Base-by-base conservation (phyloP, 495 filamentous ascomycete genomes). In the Diplogelasinospora grovesii region DNA sequence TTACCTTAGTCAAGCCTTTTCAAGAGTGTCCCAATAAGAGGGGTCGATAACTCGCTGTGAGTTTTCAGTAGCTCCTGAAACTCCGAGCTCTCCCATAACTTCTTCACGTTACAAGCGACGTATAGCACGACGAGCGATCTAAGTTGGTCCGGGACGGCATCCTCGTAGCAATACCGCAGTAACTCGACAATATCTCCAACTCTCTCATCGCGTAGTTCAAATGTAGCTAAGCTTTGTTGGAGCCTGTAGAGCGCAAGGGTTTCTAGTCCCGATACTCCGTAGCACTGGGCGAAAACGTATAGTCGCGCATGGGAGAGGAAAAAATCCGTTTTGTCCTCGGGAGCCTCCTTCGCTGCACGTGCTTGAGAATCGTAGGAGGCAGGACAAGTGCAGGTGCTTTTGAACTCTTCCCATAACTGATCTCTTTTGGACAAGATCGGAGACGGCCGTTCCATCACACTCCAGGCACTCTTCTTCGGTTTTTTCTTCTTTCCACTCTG, bases 221-320 rank as follows among this genome's bases (percentile, higher is more conserved):
- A 15, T 8, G 19, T 19, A 7, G 31, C 19, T 29, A 41, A 22
- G 16, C 0, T 20, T 1, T 33, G 14, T 5, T 20, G 28, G 16
- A 41, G 20, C 8, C 11, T 25, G 11, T 22, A 2, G 9, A 41
- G 3, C 2, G 39, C 32, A 3, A 41, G 15, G 1, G 16, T 7
- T 13, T 6, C 10, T 4, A 41, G 39, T 29, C 28, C 18, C 1
- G 15, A 13, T 18, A 41, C 22, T 13, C 39, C 39, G 25, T 28
- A 41, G 28, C 29, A 41, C 20, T 41, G 28, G 5, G 39, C 39
- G 25, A 41, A 41, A 14, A 41, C 39, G 13, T 31, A 41, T 2
- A 41, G 25, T 18, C 19, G 28, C 5, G 39, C 39, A 18, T 41
- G 39, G 2, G 29, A 7, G 8, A 41, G 18, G 20, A 41, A 11